Evolutionary conservation across 768 basidiomycete species (phyloP).

Genomic region (Lactifluus subvellereus): DNA sequence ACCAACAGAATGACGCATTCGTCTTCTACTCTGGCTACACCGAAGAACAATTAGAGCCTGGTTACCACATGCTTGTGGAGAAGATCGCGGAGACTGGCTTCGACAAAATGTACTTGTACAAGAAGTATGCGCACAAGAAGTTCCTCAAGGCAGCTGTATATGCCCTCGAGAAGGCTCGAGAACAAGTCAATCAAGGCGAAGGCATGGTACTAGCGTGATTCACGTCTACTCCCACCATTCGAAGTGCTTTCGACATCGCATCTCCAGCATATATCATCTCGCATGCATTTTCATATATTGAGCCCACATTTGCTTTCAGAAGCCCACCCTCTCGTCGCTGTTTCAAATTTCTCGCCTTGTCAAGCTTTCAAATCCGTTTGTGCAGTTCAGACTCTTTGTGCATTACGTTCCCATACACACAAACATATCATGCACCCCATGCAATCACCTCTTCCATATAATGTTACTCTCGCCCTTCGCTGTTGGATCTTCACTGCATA

Average conservation of each 20-base stretch:
- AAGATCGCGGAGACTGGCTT: conserved; percentile 78
- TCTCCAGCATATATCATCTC: conserved; percentile 13
- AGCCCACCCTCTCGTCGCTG: conserved; percentile 20
- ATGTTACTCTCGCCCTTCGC: conserved; percentile 22
- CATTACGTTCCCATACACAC: conserved; percentile 16
- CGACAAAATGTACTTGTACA: conserved; percentile 80
- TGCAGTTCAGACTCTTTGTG: conserved; percentile 18
- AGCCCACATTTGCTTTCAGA: conserved; percentile 15
- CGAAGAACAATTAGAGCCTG: conserved; percentile 78
- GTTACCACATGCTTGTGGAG: conserved; percentile 76
- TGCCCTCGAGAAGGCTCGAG: conserved; percentile 69
- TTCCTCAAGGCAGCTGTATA: conserved; percentile 88
- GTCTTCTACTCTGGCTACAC: conserved; percentile 90
- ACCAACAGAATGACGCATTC: conserved; percentile 75
- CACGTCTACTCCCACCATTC: background rate
- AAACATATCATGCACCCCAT: conserved; percentile 16
- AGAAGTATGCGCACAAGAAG: conserved; percentile 97
- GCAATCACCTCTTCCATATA: conserved; percentile 13
- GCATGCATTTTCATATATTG: conserved; percentile 17
- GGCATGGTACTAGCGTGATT: conserved; percentile 24
- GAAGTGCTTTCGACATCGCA: conserved; percentile 8
- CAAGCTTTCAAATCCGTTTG: conserved; percentile 20
- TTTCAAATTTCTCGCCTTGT: conserved; percentile 22
- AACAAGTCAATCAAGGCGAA: conserved; percentile 26
- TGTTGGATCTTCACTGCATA: conserved; percentile 21